Evolutionary conservation across 257 asterid species (phyloP).

Genomic region (Gentiana straminea): DNA sequence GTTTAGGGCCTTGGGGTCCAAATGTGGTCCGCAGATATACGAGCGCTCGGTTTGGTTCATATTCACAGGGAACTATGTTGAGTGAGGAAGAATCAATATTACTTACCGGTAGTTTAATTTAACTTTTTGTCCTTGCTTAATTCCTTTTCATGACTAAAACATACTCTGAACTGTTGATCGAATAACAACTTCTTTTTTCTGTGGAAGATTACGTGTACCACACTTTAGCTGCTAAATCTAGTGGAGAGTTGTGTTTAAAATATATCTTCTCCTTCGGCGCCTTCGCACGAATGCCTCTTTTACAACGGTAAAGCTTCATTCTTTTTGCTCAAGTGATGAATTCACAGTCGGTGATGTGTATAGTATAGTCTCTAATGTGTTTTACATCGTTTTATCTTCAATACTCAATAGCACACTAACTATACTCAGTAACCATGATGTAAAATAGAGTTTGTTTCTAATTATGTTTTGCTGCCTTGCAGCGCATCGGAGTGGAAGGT

Average conservation of each 20-base stretch:
- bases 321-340: background rate
- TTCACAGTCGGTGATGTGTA: too few relatives aligned
- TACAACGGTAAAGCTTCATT: slow-evolving; percentile 34
- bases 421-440: too few relatives aligned
- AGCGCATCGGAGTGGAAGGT: slow-evolving; percentile 83
- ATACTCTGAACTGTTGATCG: slow-evolving; percentile 8
- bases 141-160: slow-evolving; percentile 1
- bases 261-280: slow-evolving; percentile 79
- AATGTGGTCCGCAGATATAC: slow-evolving; percentile 59
- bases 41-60: slow-evolving; percentile 55
- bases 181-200: slow-evolving; percentile 12
- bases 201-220: slow-evolving; percentile 62
- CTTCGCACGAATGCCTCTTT: slow-evolving; percentile 61
- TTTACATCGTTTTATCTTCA: too few relatives aligned
- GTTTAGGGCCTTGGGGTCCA: slow-evolving; percentile 87
- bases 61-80: slow-evolving; percentile 36
- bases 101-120: slow-evolving; percentile 45
- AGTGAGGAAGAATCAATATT: slow-evolving; percentile 52
- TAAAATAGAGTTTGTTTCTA: too few relatives aligned
- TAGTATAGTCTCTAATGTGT: too few relatives aligned
- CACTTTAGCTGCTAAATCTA: slow-evolving; percentile 75
- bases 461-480: slow-evolving; percentile 12
- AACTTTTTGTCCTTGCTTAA: background rate
- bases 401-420: too few relatives aligned
- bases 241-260: slow-evolving; percentile 82